Percentiles rank a stretch among this genome's conserved stretches.
Evolutionary conservation across 2,329 filamentous ascomycete species (phyloP).

Genomic region (Monosporascus sp.): DNA sequence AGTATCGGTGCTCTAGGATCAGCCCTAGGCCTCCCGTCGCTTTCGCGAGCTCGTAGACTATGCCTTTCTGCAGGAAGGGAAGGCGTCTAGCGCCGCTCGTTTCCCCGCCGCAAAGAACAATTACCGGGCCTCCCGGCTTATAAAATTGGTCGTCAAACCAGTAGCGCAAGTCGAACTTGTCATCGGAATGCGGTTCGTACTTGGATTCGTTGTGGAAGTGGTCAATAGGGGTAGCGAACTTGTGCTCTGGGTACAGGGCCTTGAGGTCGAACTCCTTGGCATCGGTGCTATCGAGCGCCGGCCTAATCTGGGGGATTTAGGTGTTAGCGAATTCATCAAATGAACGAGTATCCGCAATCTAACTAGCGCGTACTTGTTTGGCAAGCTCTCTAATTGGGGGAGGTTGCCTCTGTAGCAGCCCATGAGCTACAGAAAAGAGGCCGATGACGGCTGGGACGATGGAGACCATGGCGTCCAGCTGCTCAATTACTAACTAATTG

Average conservation of each 20-base stretch:
- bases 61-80: slow-evolving; percentile 70
- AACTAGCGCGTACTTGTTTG: slow-evolving; percentile 20
- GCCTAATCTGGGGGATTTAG: slow-evolving; percentile 11
- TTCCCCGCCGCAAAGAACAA: slow-evolving; percentile 71
- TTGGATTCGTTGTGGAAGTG: slow-evolving; percentile 76
- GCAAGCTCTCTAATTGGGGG: slow-evolving; percentile 24
- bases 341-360: too few species aligned
- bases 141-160: slow-evolving; percentile 80
- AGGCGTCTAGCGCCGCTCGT: slow-evolving; percentile 58
- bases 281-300: slow-evolving; percentile 3
- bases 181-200: slow-evolving; percentile 72
- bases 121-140: slow-evolving; percentile 71
- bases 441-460: slow-evolving; percentile 10
- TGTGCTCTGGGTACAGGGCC: slow-evolving; percentile 33
- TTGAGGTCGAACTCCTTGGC: slow-evolving; percentile 12
- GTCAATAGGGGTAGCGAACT: slow-evolving; percentile 56
- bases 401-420: slow-evolving; percentile 20
- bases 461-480: slow-evolving; percentile 9
- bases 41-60: slow-evolving; percentile 64
- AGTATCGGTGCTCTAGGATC: slow-evolving; percentile 83
- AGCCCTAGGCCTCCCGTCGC: slow-evolving; percentile 72
- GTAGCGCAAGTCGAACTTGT: slow-evolving; percentile 66
- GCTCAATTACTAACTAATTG: not conserved
- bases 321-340: slow-evolving; percentile 4
- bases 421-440: slow-evolving; percentile 16